These are phyloP conservation scores for Xylaria scruposa DNA, from an alignment of 495 filamentous ascomycete species.

Conservation along the genomic window DNA sequence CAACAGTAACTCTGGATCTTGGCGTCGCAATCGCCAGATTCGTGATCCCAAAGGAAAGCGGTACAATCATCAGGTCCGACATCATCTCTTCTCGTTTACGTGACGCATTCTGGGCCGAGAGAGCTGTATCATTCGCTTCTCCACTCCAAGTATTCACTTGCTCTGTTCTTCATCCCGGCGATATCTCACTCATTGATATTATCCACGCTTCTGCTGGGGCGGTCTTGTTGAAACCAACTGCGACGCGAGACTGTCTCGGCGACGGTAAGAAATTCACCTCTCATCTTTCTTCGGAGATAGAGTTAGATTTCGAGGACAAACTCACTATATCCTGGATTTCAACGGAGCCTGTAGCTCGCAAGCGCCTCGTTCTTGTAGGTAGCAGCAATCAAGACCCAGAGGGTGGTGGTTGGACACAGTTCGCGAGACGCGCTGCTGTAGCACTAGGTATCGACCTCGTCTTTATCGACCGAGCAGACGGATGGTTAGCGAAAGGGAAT, in stretches of 20 bases:
- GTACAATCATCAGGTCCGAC: constrained; percentile 34
- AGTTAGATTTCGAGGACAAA: constrained; percentile 34
- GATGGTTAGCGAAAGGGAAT: constrained; percentile 52
- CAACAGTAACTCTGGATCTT: background rate
- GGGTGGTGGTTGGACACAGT: constrained; percentile 42
- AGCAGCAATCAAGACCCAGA: constrained; percentile 47
- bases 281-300: constrained; percentile 19
- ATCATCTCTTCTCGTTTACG: constrained; percentile 37
- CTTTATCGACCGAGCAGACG: constrained; percentile 53
- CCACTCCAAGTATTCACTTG: constrained; percentile 31
- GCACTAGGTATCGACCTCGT: constrained; percentile 54
- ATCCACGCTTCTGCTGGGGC: constrained; percentile 35
- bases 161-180: constrained; percentile 20
- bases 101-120: constrained; percentile 31
- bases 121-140: constrained; percentile 28
- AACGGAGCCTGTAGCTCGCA: constrained; percentile 32
- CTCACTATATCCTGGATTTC: constrained; percentile 43
- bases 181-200: constrained; percentile 26
- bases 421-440: constrained; percentile 46
- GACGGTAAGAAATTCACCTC: background rate
- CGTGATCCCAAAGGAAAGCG: constrained; percentile 30
- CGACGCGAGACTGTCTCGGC: background rate
- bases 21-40: constrained; percentile 29
- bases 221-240: constrained; percentile 24
- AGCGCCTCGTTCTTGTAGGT: constrained; percentile 46